phyloP scores from a whole-genome alignment of 768 basidiomycete species.

The Imleria badia region DNA sequence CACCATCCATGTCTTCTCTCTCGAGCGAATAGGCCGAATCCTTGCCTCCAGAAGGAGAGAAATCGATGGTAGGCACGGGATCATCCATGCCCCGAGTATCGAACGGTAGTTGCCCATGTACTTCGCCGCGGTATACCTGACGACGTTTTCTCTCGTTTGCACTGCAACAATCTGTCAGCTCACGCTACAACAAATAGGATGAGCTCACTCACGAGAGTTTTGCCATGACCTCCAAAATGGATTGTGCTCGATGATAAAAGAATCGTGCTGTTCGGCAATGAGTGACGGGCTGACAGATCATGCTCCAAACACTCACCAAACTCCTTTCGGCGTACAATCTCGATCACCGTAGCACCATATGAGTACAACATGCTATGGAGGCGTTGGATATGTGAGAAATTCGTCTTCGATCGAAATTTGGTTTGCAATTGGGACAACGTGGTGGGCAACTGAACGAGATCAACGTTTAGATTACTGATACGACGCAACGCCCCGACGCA shows the following conservation, averaged over 20 bases:
- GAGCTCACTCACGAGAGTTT: conserved; percentile 71
- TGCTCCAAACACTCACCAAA: conserved; percentile 56
- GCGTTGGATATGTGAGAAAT: conserved; percentile 88
- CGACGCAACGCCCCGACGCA: conserved; percentile 65
- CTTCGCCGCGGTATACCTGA: conserved; percentile 80
- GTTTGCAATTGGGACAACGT: conserved; percentile 64
- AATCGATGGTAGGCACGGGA: conserved; percentile 74
- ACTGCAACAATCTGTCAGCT: conserved; percentile 36
- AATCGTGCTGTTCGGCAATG: conserved; percentile 54
- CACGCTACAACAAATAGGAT: neutral
- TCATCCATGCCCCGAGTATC: conserved; percentile 80
- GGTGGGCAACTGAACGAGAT: conserved; percentile 72
- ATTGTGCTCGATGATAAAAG: conserved; percentile 78
- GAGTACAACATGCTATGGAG: conserved; percentile 89
- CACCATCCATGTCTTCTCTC: conserved; percentile 70
- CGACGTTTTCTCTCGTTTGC: conserved; percentile 79
- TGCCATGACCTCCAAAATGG: conserved; percentile 83
- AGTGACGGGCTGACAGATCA: neutral
- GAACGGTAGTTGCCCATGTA: conserved; percentile 86
- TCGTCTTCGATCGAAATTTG: conserved; percentile 72
- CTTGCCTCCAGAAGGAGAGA: conserved; percentile 64
- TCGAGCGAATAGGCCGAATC: conserved; percentile 69
- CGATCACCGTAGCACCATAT: conserved; percentile 87
- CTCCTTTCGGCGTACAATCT: conserved; percentile 88
- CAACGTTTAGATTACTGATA: conserved; percentile 79